phyloP scores from a whole-genome alignment of 2,329 filamentous ascomycete genomes.

The Exophiala calicioides region DNA sequence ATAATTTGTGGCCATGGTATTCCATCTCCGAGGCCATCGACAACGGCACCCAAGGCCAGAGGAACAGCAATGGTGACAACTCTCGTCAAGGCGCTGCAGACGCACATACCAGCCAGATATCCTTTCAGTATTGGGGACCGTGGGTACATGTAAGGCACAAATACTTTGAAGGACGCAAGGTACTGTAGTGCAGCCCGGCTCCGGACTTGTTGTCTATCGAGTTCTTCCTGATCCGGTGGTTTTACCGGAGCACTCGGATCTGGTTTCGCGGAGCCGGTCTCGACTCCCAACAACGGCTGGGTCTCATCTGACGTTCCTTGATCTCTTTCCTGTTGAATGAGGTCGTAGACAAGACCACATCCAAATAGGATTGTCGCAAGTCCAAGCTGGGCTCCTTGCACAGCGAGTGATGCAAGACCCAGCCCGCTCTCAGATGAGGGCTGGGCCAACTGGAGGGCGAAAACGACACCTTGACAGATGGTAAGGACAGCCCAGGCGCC shows the following conservation, averaged over 20 bases:
- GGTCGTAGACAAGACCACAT: background rate
- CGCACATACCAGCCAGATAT: slow-evolving; percentile 64
- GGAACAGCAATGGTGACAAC: slow-evolving; percentile 75
- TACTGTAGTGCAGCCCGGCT: slow-evolving; percentile 60
- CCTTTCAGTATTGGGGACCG: slow-evolving; percentile 66
- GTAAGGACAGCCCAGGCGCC: slow-evolving; percentile 64
- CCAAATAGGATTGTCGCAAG: slow-evolving; percentile 4
- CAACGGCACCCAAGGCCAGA: slow-evolving; percentile 77
- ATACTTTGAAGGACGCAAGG: slow-evolving; percentile 70
- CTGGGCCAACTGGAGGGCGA: slow-evolving; percentile 2
- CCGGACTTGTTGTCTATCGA: slow-evolving; percentile 43
- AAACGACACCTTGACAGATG: slow-evolving; percentile 50
- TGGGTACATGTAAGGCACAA: slow-evolving; percentile 80
- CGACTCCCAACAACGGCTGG: slow-evolving; percentile 42
- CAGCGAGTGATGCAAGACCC: background rate
- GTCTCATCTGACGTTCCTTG: slow-evolving; percentile 17
- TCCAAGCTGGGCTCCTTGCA: slow-evolving; percentile 28
- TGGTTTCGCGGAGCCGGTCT: slow-evolving; percentile 43
- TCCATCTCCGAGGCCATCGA: slow-evolving; percentile 63
- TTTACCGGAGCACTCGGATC: slow-evolving; percentile 57
- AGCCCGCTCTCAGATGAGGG: background rate
- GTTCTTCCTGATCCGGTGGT: slow-evolving; percentile 59
- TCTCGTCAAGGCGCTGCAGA: slow-evolving; percentile 70
- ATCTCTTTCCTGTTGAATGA: background rate
- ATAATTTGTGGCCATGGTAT: slow-evolving; percentile 57